Conservation (phyloP, 257 asterid genomes). For the Solanum phureja region DNA sequence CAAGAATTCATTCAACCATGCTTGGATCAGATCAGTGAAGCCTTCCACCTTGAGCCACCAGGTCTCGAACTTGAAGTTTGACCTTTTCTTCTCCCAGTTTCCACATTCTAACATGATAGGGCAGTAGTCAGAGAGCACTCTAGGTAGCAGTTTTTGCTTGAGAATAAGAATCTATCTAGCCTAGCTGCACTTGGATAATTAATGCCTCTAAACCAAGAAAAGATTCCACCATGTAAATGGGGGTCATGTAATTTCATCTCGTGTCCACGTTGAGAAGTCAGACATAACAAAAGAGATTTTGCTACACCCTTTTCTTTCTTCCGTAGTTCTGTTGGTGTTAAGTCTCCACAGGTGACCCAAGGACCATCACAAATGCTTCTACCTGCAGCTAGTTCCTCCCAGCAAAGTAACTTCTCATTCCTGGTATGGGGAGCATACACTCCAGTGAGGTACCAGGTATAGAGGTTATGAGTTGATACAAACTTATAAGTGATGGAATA, state of each 20-base stretch:
- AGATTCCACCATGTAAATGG: not conserved
- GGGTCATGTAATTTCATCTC: not conserved
- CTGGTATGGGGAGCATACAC: too few species aligned
- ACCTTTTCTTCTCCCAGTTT: not conserved
- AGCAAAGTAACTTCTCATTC: not conserved
- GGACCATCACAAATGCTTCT: not conserved
- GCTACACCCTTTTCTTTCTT: not conserved
- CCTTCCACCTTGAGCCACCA: not conserved
- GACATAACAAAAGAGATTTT: not conserved
- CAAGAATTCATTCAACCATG: not conserved
- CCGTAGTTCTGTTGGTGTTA: not conserved
- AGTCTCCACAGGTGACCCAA: not conserved
- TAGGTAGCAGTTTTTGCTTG: not conserved
- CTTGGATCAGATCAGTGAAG: not conserved
- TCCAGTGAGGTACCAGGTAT: too few species aligned
- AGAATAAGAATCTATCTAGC: not conserved
- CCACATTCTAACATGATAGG: not conserved
- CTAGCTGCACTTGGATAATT: not conserved
- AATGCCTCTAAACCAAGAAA: not conserved
- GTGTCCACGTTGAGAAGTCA: not conserved
- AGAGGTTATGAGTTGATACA: too few species aligned
- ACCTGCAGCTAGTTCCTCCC: not conserved
- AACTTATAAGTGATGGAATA: not conserved
- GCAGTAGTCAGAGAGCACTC: not conserved
- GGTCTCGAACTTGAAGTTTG: not conserved